Evolutionary conservation across 2,329 filamentous ascomycete genomes (phyloP), one percentile per base, ranked within the genome.

Genomic region (Ramularia collo-cygni): DNA sequence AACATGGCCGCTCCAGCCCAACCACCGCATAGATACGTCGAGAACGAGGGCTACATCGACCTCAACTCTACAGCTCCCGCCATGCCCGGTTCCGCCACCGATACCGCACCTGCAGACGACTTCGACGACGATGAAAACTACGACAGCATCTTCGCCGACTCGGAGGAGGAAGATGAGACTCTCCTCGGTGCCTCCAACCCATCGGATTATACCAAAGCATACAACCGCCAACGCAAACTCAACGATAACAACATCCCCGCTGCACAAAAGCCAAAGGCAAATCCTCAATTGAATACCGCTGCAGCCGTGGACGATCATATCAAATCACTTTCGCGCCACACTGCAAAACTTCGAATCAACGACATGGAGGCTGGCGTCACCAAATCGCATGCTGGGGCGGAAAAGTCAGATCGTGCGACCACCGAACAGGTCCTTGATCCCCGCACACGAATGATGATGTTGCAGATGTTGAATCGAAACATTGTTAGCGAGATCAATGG

Each of bases 351-450:
- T 52, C 79, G 82, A 36, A 75, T 95, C 19, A 84, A 89, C 58
- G 76, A 74, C 48, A 56, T 70, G 12, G 70, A 74, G 42, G 68
- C 74, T 17, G 74, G 74, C 1, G 61, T 76, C 19, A 67, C 47
- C 5, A 74, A 71, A 35, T 65, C 66, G 31, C 68, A 60, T 46
- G 51, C 74, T 42, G 67, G 66, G 26, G 72, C 74, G 38, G 78
- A 80, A 43, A 87, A 85, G 63, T 82, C 85, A 40, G 90, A 98
- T 62, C 80, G 92, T 43, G 90, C 92, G 37, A 98, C 92, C 10
- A 87, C 79, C 53, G 92, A 98, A 63, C 87, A 95, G 64, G 92
- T 98, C 35, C 70, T 98, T 46, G 92, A 98, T 65, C 86, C 88
- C 48, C 77, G 88, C 38, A 98, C 92, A 10, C 83, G 89, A 52